Percentiles rank a stretch among this genome's conserved stretches.
Conservation (phyloP, 306 rosid species). For the Prunus mira region DNA sequence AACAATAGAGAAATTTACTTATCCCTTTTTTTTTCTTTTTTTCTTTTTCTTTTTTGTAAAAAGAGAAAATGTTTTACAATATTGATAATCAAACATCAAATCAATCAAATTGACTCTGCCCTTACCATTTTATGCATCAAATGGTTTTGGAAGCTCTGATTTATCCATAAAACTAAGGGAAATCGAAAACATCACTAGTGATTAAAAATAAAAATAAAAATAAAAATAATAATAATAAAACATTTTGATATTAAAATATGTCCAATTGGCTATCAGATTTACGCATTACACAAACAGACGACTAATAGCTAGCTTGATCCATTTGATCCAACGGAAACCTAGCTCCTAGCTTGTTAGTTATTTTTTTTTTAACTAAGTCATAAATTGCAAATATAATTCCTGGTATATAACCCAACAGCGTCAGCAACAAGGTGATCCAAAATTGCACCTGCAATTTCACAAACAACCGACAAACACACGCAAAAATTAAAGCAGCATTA, state of each 20-base stretch:
- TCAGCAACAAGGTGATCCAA: slow-evolving; percentile 40
- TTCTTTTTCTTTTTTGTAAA: too few species aligned
- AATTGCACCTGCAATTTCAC: slow-evolving; percentile 37
- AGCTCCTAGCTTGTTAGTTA: background rate
- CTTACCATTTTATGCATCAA: too few species aligned
- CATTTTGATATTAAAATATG: background rate
- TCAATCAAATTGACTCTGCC: too few species aligned
- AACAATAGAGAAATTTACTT: too few species aligned
- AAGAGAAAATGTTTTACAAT: too few species aligned
- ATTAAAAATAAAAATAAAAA: too few species aligned
- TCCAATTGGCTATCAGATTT: background rate
- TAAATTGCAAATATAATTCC: slow-evolving; percentile 43
- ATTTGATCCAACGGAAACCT: background rate
- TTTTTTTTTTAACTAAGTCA: slow-evolving; percentile 3
- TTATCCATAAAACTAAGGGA: background rate
- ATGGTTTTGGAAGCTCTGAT: too few species aligned
- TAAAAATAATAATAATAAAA: background rate
- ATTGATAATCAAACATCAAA: too few species aligned
- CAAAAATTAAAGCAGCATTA: too few species aligned
- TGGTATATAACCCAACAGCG: slow-evolving; percentile 37
- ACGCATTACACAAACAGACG: background rate
- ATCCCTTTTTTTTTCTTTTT: too few species aligned
- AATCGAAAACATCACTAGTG: background rate
- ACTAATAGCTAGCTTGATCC: background rate
- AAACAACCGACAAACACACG: background rate